Conservation (phyloP, 495 filamentous ascomycete species). For the Aspergillus haitiensis region DNA sequence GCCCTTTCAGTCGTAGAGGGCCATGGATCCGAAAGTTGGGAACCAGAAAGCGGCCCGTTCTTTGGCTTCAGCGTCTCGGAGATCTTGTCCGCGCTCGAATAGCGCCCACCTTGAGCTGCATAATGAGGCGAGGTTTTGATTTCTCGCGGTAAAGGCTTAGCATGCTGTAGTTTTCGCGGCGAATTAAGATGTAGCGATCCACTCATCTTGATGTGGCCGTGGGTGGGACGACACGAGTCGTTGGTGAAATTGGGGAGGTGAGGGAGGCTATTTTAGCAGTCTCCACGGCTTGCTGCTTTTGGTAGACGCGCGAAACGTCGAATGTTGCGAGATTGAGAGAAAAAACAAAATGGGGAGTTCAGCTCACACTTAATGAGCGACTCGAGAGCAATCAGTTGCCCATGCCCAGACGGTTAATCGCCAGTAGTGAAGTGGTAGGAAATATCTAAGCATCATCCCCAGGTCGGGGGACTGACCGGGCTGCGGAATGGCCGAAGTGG, state of each 20-base stretch:
- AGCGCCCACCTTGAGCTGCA: background rate
- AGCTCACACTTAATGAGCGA: background rate
- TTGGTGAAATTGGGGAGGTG: background rate
- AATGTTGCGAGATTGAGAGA: too few relatives aligned
- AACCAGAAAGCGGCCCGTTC: background rate
- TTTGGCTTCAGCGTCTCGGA: conserved; percentile 2
- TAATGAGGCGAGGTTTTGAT: conserved; percentile 24
- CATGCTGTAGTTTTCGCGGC: conserved; percentile 25
- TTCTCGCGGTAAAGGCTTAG: conserved; percentile 28
- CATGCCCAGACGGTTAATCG: background rate
- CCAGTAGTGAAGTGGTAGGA: conserved; percentile 1
- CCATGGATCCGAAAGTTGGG: background rate
- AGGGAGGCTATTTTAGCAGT: too few relatives aligned
- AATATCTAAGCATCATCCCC: conserved; percentile 16
- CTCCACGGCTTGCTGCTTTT: background rate
- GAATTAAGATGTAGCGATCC: conserved; percentile 21
- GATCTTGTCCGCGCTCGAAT: background rate
- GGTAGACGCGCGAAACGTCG: background rate
- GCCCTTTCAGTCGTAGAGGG: background rate
- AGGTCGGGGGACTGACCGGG: conserved; percentile 5
- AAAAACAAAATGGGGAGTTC: background rate
- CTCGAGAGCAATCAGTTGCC: background rate
- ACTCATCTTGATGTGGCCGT: conserved; percentile 9
- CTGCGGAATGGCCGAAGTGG: conserved; percentile 18
- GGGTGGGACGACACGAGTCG: background rate